Base-by-base conservation (phyloP, 2,329 filamentous ascomycete genomes). In the Chaetomiaceae sp. region DNA sequence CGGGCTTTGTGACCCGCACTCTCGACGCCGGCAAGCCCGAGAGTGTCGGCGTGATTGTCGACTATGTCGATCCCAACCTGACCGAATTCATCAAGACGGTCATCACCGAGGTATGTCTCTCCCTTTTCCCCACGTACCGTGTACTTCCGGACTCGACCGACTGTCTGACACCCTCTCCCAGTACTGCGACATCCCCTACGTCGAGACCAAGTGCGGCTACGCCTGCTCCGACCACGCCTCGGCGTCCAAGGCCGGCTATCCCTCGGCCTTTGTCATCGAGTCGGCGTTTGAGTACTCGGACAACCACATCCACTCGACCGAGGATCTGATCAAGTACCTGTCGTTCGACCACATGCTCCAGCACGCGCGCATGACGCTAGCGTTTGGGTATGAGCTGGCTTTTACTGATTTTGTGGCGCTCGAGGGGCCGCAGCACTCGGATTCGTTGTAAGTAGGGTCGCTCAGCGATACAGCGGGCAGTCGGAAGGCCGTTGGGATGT, bases 81-180 rank as follows among this genome's bases (percentile, higher is more conserved):
- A 97, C 92, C 5, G 76, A 79, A 7, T 97, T 96, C 68, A 92
- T 96, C 75, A 96, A 96, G 77, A 79, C 85, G 62, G 80, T 96
- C 54, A 86, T 96, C 58, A 85, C 82, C 27, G 81, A 81, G 62
- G 77, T 78, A 70, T 59, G 70, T 50, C 42, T 50, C 44, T 6
- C 12, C 8, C 37, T 19, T 9, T 16, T 8, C n/a, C 38, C 12
- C 14, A 33, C n/a, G n/a, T n/a, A n/a, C n/a, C n/a, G n/a, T 50
- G 7, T 34, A 13, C 21, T 19, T 3, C 2, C 25, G 44, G 51
- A 16, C 14, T 25, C 17, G 25, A 27, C 6, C 25, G 6, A 10
- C 25, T 27, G 3, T n/a, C 25, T 27, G 25, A 27, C 25, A 10
- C 10, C 3, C 25, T 27, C 10, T 27, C 6, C 25, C 34, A 85